Base-by-base conservation (phyloP, 352 stramenopile genomes). In the Pythium aquatile region DNA sequence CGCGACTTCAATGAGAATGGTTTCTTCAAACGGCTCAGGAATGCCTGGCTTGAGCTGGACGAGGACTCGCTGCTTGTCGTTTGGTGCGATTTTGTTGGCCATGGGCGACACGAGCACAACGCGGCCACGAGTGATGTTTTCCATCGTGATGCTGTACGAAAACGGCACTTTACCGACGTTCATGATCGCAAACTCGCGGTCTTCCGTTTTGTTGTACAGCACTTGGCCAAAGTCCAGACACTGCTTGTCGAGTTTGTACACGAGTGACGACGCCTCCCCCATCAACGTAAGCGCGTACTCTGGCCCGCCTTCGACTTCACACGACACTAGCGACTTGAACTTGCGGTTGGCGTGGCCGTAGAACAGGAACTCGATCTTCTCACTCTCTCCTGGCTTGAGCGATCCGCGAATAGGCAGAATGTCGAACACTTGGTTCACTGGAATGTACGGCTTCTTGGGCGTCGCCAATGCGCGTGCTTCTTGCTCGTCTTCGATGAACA, bases 111-210 rank as follows among this genome's bases (percentile, higher is more conserved):
- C 80, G n/a, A 94, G 78, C 4, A 98, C 70, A 17, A 69, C 70
- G 16, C 82, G 73, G 0, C 78, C 73, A 0, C 71, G 73, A n/a
- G 73, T 68, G 13, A 82, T 69, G 2, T 60, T 66, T 24, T 90
- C 72, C 5, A 71, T 64, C 0, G 70, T 58, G 35, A 97, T 85
- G 3, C 49, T 80, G 57, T 94, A 98, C 8, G 77, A 69, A 52
- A 98, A 98, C 14, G 93, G 75, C 1, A 98, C 96, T 75, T 97
- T 97, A 1, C 96, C 91, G 11, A 92, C 79, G 53, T 98, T 98
- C 28, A 91, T 33, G 54, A 98, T 96, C 14, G 65, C 77, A 63
- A 98, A 93, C 57, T 98, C 92, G 8, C 92, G 79, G 55, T 98
- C 93, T 67, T 97, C 90, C 0, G 76, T 84, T 65, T 93, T 94